phyloP scores from a whole-genome alignment of 1,284 basidiomycete genomes.

The Austroboletus niveus region DNA sequence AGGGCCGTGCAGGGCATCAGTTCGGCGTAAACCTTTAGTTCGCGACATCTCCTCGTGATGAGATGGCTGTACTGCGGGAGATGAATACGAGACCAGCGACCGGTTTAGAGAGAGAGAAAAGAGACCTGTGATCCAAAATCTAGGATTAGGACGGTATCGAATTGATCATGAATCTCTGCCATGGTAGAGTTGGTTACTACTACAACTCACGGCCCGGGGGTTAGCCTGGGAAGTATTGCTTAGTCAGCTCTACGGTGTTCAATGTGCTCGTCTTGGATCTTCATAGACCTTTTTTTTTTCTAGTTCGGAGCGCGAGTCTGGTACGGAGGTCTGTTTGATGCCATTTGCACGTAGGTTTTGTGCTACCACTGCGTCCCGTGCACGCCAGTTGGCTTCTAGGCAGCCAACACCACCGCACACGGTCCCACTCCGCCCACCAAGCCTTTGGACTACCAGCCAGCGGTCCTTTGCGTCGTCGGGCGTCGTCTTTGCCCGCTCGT shows the following conservation, averaged over 20 bases:
- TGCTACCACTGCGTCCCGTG: constrained; percentile 8
- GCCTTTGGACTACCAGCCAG: constrained; percentile 6
- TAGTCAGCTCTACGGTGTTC: background rate
- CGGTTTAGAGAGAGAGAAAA: background rate
- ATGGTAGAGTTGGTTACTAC: constrained; percentile 33
- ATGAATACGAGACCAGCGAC: constrained; percentile 4
- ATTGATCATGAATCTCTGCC: constrained; percentile 91
- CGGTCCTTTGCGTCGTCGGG: constrained; percentile 22
- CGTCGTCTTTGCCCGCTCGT: constrained; percentile 16
- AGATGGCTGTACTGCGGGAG: constrained; percentile 87
- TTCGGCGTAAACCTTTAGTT: constrained; percentile 98
- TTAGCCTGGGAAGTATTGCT: background rate
- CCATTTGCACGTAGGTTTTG: constrained; percentile 20
- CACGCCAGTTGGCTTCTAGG: constrained; percentile 12
- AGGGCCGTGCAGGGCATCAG: constrained; percentile 96
- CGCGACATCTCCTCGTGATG: constrained; percentile 97
- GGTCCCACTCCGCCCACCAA: constrained; percentile 7
- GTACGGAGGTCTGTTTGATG: constrained; percentile 21
- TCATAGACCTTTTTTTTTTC: background rate
- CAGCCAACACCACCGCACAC: constrained; percentile 11
- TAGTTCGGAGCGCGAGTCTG: constrained; percentile 1
- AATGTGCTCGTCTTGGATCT: background rate
- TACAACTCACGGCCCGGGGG: background rate
- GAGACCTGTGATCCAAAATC: constrained; percentile 96
- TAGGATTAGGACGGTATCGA: constrained; percentile 95